A percentile compares a stretch with the other conserved stretches of the same genome.
These are phyloP conservation scores for Coemansia sp. DNA, from an alignment of 192 early-diverging fungal genomes.

Conservation along the genomic window DNA sequence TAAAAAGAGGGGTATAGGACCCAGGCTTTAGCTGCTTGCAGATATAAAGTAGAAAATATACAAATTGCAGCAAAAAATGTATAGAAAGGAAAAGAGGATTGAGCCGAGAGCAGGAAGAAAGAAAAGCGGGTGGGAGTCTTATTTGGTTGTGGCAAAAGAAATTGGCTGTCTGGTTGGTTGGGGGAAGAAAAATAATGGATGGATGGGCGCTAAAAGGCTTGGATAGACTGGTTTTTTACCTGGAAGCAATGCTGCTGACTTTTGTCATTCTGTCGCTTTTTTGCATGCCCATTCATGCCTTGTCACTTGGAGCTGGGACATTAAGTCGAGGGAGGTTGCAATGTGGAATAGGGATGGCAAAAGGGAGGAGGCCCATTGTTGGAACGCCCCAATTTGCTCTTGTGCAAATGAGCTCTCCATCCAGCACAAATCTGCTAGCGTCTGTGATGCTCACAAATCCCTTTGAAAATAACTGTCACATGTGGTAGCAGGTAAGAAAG, in stretches of 20 bases:
- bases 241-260: too few relatives aligned
- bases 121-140: too few relatives aligned
- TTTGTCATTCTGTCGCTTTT: too few relatives aligned
- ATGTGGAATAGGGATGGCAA: too few relatives aligned
- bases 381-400: too few relatives aligned
- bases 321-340: too few relatives aligned
- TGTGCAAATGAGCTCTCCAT: not conserved
- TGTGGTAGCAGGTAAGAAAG: not conserved
- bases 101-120: not conserved
- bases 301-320: too few relatives aligned
- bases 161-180: not conserved
- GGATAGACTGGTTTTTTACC: too few relatives aligned
- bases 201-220: too few relatives aligned
- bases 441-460: not conserved
- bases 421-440: not conserved
- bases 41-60: conserved; percentile 6
- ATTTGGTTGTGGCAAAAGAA: not conserved
- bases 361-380: too few relatives aligned
- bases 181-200: too few relatives aligned
- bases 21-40: not conserved
- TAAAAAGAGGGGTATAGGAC: not conserved
- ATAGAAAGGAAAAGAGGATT: not conserved
- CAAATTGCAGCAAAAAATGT: conserved; percentile 1
- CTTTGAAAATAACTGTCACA: not conserved
- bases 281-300: too few relatives aligned